A percentile compares a stretch with the other conserved stretches of the same genome.
Evolutionary conservation across 2,329 filamentous ascomycete genomes (phyloP).

Genomic region (Fragosphaeria purpurea): DNA sequence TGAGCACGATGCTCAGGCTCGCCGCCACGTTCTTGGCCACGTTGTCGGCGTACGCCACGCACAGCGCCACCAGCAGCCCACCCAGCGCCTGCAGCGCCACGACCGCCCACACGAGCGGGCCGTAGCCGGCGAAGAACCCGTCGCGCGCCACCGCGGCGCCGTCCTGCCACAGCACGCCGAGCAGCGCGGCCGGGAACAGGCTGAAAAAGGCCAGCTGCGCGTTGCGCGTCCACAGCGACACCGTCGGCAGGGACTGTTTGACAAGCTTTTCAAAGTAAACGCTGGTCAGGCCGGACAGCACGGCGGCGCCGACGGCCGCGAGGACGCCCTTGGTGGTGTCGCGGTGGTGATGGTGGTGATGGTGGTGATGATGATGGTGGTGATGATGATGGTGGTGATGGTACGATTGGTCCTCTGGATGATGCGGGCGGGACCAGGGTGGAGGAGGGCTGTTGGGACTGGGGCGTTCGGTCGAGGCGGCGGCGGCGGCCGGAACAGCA

Average conservation of each 20-base stretch:
- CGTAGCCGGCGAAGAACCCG: conserved; percentile 5
- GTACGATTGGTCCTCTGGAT: background rate
- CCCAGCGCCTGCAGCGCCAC: conserved; percentile 2
- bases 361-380: background rate
- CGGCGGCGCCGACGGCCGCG: background rate
- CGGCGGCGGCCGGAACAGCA: too few species aligned
- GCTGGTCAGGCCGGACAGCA: conserved; percentile 2
- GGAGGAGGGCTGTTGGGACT: too few species aligned
- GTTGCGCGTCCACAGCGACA: conserved; percentile 6
- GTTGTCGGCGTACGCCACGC: conserved; percentile 4
- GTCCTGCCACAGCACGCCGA: conserved; percentile 2
- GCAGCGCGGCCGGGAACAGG: conserved; percentile 1
- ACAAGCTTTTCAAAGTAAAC: conserved; percentile 6
- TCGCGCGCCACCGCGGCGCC: background rate
- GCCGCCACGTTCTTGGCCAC: conserved; percentile 3
- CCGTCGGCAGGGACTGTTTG: conserved; percentile 1
- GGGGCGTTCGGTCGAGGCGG: too few species aligned
- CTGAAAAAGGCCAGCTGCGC: conserved; percentile 4
- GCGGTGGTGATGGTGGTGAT: background rate
- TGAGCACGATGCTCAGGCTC: conserved; percentile 4
- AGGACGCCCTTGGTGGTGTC: conserved; percentile 2
- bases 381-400: background rate
- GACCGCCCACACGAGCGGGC: conserved; percentile 1
- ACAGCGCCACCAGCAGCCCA: conserved; percentile 1
- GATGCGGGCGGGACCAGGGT: too few species aligned